Percentiles rank a stretch among this genome's conserved stretches.
Evolutionary conservation across 1,139 yeast genomes (phyloP).

Genomic region (Suhomyces atakaporum): DNA sequence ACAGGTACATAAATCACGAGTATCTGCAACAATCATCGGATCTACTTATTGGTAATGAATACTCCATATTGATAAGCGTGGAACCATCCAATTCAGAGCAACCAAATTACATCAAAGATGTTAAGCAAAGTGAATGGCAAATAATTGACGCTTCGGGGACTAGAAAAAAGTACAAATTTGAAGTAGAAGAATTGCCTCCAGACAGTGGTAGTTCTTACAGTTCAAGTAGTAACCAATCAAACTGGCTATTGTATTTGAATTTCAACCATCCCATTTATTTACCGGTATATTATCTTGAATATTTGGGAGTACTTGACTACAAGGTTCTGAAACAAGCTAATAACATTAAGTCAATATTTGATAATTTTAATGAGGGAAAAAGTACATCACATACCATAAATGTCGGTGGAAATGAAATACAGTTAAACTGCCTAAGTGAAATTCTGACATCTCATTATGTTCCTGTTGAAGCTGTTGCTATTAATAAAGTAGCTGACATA

Average conservation of each 20-base stretch:
- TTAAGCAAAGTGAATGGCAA: conserved; percentile 25
- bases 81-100: conserved; percentile 8
- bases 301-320: conserved; percentile 25
- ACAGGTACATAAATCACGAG: conserved; percentile 31
- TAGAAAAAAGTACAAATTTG: conserved; percentile 14
- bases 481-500: conserved; percentile 28
- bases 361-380: conserved; percentile 24
- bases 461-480: conserved; percentile 23
- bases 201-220: conserved; percentile 7
- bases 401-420: conserved; percentile 2
- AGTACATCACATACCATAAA: conserved; percentile 10
- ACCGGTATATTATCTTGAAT: conserved; percentile 34
- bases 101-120: conserved; percentile 24
- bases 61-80: conserved; percentile 19
- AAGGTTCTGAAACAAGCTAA: conserved; percentile 6
- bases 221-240: conserved; percentile 6
- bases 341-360: conserved; percentile 15
- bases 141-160: conserved; percentile 9
- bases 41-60: conserved; percentile 17
- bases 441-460: conserved; percentile 16
- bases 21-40: conserved; percentile 4
- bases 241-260: conserved; percentile 24
- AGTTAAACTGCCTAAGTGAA: conserved; percentile 11
- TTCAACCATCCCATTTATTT: conserved; percentile 30
- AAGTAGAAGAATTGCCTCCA: conserved; percentile 12